Evolutionary conservation across 768 basidiomycete genomes (phyloP).

Genomic region (Gloeostereum incarnatum): DNA sequence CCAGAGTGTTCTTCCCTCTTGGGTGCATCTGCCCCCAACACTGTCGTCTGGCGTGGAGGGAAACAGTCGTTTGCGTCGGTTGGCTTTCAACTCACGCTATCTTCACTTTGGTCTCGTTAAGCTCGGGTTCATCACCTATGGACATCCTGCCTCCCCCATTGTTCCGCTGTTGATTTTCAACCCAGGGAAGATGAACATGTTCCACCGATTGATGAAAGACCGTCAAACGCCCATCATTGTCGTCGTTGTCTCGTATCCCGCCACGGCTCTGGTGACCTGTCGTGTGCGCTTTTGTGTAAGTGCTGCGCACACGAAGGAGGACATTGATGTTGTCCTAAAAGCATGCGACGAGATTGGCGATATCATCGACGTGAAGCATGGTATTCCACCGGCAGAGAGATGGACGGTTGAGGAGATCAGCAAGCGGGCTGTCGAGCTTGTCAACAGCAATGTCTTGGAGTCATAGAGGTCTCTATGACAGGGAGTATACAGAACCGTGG

Average conservation of each 20-base stretch:
- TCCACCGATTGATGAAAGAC: conserved; percentile 83
- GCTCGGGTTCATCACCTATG: conserved; percentile 96
- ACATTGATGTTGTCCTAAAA: conserved; percentile 76
- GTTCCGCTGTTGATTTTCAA: conserved; percentile 89
- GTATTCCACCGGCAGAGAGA: conserved; percentile 39
- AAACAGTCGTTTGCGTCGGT: conserved; percentile 65
- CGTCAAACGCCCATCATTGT: conserved; percentile 75
- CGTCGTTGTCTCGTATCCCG: conserved; percentile 87
- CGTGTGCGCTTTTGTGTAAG: conserved; percentile 93
- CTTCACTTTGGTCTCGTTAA: conserved; percentile 78
- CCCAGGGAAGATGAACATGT: conserved; percentile 89
- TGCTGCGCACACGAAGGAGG: conserved; percentile 94
- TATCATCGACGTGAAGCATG: conserved; percentile 84
- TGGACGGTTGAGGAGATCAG: conserved; percentile 77
- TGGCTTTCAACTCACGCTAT: conserved; percentile 95
- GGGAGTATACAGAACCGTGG: too few relatives aligned
- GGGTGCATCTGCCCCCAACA: conserved; percentile 66
- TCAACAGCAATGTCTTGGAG: conserved; percentile 22
- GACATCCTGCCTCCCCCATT: conserved; percentile 85
- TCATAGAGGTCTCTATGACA: too few relatives aligned
- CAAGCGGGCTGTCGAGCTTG: conserved; percentile 67
- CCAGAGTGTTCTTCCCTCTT: conserved; percentile 54
- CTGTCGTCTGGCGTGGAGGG: conserved; percentile 85
- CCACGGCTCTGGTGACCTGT: conserved; percentile 80
- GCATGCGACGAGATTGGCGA: conserved; percentile 93